A percentile compares a stretch with the other conserved stretches of the same genome.
Conservation (phyloP, 129 eudicot genomes). For the Helianthus annuus region HanXRQr2.0-SUNRISE NC_035439.2:111344777-111345276, state of each 20-base stretch:
- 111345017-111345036: constrained; percentile 2
- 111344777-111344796: not conserved
- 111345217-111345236: constrained; percentile 73
- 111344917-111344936: constrained; percentile 73
- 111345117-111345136: constrained; percentile 98
- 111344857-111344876: constrained; percentile 73
- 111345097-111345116: constrained; percentile 90
- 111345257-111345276: constrained; percentile 84
- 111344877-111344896: constrained; percentile 82
- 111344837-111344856: constrained; percentile 85
- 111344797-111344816: not conserved
- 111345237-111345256: constrained; percentile 79
- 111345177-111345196: constrained; percentile 60
- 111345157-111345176: constrained; percentile 86
- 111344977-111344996: not conserved
- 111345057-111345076: constrained; percentile 80
- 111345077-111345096: constrained; percentile 62
- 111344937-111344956: constrained; percentile 67
- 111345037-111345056: not conserved
- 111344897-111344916: constrained; percentile 79
- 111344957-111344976: constrained; percentile 59
- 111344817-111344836: constrained; percentile 81
- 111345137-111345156: constrained; percentile 89
- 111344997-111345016: not conserved
- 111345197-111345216: constrained; percentile 52